These are phyloP conservation scores for Russula emetica DNA, from an alignment of 768 basidiomycete genomes.

Conservation along the genomic window DNA sequence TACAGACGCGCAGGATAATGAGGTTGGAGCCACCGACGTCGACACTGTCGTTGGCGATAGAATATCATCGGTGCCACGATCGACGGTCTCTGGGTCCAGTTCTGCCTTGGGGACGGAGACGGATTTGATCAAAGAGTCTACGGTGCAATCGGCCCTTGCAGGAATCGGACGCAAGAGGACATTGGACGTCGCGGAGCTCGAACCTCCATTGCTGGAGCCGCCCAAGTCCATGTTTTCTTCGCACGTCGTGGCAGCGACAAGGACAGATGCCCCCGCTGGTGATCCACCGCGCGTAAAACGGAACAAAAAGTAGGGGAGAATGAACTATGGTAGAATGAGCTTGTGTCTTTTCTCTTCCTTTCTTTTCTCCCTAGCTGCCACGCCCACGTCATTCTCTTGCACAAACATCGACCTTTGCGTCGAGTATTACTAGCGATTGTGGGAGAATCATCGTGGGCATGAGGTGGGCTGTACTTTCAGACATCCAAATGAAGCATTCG, in stretches of 20 bases:
- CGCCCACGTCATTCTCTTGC: not conserved
- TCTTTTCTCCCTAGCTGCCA: not conserved
- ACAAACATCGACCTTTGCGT: not conserved
- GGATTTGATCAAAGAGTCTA: not conserved
- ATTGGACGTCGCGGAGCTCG: conserved; percentile 33
- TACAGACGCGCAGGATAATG: conserved; percentile 34
- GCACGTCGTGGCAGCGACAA: not conserved
- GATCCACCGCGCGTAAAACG: conserved; percentile 32
- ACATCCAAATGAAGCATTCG: not conserved
- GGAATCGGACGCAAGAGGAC: conserved; percentile 33
- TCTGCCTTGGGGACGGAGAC: not conserved
- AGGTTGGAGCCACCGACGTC: conserved; percentile 31
- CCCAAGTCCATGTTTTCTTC: conserved; percentile 5
- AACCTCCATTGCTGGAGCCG: conserved; percentile 11
- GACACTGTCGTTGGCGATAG: conserved; percentile 20
- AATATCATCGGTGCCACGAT: not conserved
- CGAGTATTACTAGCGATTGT: not conserved
- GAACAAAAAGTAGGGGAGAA: conserved; percentile 29
- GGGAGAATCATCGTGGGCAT: not conserved
- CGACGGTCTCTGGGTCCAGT: not conserved
- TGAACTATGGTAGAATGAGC: not conserved
- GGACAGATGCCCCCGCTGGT: not conserved
- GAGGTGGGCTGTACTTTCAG: not conserved
- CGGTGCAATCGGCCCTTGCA: conserved; percentile 9
- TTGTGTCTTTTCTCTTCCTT: not conserved